Evolutionary conservation across 129 eudicot genomes (phyloP).

Genomic region (Heracleum sosnowskyi): DNA sequence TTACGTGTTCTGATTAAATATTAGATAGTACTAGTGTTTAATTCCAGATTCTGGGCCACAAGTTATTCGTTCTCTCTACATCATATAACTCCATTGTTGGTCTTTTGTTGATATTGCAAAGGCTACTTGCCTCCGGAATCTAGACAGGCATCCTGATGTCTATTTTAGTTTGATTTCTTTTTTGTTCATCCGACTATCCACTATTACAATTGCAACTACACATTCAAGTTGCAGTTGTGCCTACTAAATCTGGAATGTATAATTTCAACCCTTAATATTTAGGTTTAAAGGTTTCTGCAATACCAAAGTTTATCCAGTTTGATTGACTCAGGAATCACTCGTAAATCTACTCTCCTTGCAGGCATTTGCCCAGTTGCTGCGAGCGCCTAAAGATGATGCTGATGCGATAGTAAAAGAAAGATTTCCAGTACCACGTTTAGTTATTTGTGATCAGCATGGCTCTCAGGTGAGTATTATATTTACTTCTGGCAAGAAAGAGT

Average conservation of each 20-base stretch:
- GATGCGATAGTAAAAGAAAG: conserved; percentile 71
- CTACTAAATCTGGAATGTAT: not conserved
- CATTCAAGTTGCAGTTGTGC: not conserved
- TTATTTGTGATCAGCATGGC: conserved; percentile 94
- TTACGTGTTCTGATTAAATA: not conserved
- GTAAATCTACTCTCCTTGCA: conserved; percentile 18
- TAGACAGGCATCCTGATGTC: not conserved
- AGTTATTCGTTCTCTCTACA: not conserved
- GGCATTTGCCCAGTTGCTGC: conserved; percentile 85
- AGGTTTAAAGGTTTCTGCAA: not conserved
- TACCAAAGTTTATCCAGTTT: not conserved
- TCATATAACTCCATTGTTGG: not conserved
- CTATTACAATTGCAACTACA: not conserved
- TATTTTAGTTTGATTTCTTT: not conserved
- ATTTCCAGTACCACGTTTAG: conserved; percentile 95
- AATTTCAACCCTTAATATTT: not conserved
- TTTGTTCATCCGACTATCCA: not conserved
- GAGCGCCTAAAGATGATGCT: conserved; percentile 87
- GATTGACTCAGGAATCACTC: not conserved
- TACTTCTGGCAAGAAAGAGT: not conserved
- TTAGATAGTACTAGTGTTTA: not conserved
- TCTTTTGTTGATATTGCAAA: not conserved
- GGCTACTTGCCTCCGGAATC: not conserved
- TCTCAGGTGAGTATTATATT: conserved; percentile 63
- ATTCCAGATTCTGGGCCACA: not conserved